Percentiles rank a stretch among this genome's conserved stretches.
These are phyloP conservation scores for Cystobasidium slooffiae DNA, from an alignment of 1,284 basidiomycete species.

Conservation along the genomic window DNA sequence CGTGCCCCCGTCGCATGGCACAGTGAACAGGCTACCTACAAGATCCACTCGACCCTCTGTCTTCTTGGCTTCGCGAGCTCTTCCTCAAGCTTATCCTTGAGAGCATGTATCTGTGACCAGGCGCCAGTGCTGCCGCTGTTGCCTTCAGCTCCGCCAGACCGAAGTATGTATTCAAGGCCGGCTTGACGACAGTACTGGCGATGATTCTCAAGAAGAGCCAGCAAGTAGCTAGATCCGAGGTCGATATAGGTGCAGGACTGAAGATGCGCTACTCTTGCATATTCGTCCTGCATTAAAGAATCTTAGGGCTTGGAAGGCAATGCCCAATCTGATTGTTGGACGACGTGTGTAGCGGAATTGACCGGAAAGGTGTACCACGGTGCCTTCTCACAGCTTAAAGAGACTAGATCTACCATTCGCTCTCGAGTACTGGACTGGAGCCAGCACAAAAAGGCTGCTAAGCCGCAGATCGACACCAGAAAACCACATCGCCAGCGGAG, in stretches of 20 bases:
- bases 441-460: neutral
- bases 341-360: neutral
- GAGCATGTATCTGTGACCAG: conserved; percentile 1
- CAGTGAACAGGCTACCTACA: neutral
- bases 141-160: neutral
- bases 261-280: conserved; percentile 5
- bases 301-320: neutral
- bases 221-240: neutral
- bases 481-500: no score
- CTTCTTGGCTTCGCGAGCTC: neutral
- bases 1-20: no score
- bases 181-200: neutral
- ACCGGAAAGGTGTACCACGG: conserved; percentile 23
- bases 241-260: conserved; percentile 7
- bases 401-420: neutral
- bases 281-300: neutral
- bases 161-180: conserved; percentile 1
- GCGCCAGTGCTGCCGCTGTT: neutral
- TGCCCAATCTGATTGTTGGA: neutral
- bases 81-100: neutral
- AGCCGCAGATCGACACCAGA: no score
- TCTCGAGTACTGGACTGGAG: neutral
- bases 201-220: conserved; percentile 4
- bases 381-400: neutral
- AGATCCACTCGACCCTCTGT: conserved; percentile 5